A percentile compares a stretch with the other conserved stretches of the same genome.
Conservation (phyloP, 2,329 filamentous ascomycete species). For the Alternaria gaisen region DNA sequence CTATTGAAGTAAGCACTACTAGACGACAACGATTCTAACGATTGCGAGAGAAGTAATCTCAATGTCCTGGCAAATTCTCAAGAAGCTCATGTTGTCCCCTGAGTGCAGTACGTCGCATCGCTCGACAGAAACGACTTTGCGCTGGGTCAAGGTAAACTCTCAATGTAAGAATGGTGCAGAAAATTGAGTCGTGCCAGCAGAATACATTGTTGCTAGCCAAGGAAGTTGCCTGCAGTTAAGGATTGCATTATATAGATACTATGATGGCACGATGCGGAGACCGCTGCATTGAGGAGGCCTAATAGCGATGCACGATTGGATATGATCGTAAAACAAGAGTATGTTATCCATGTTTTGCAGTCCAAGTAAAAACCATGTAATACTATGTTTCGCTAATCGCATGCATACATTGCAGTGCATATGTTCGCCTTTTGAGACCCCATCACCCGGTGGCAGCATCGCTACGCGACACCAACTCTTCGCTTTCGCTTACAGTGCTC, state of each 20-base stretch:
- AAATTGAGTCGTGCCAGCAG: background rate
- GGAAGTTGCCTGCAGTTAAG: rapidly evolving
- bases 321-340: background rate
- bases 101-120: rapidly evolving
- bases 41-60: background rate
- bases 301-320: background rate
- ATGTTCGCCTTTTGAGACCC: background rate
- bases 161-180: background rate
- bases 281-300: background rate
- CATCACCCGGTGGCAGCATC: background rate
- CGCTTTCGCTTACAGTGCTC: background rate
- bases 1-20: background rate
- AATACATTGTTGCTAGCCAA: background rate
- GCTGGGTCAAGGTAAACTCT: background rate
- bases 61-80: background rate
- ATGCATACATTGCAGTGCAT: background rate
- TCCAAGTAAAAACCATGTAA: background rate
- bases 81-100: background rate
- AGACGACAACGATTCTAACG: background rate
- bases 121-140: background rate
- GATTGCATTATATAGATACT: rapidly evolving
- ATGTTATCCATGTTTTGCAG: background rate
- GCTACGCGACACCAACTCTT: background rate
- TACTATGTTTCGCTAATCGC: background rate
- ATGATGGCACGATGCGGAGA: background rate